Base-by-base conservation (phyloP, 441 rosid genomes). In the Pelargonium citronellum region DNA sequence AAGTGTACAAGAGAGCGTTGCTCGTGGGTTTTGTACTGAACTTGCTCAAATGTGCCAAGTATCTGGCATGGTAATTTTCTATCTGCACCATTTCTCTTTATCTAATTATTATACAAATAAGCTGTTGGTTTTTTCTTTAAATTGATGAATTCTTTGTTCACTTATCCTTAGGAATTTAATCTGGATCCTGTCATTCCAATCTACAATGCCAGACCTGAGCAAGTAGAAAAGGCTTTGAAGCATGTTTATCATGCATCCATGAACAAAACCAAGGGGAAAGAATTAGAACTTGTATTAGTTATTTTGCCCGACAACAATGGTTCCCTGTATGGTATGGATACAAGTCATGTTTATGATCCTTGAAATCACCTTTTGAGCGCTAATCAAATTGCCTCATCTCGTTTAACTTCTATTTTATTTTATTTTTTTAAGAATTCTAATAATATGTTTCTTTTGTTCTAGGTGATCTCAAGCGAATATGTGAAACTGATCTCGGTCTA, bases 291-390 rank as follows among this genome's bases (percentile, higher is more conserved):
- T 79, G 75, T 95, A 15, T 73, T 95, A 74, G 97, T 80, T 47
- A 95, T 95, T 80, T 83, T 95, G 73, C 99, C 99, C 5, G 99
- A 95, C 83, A 92, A 86, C 77, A 95, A 92, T 65, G 99, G 99
- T 19, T 84, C 99, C 61, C 85, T 92, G 61, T 95, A 95, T 70
- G 99, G 99, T 94, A 86, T 71, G 78, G 37, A 37, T 75, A 47
- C 71, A 22, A 9, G 39, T 30, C 30, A 44, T 17, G 24, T 51
- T 51, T 72, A 24, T 43, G 20, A 46, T 46, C 17, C 47, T 37
- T 65, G 55, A 67, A 16, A n/a, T 63, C 58, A 24, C 12, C 8
- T 19, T 15, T 53, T 13, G 13, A 16, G 22, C 16, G 22, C 64
- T 2, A 24, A 9, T 69, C 66, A 4, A 5, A 47, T 0, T 16